phyloP scores from a whole-genome alignment of 177 flowering plant species.

The Vitis hybrid region DNA sequence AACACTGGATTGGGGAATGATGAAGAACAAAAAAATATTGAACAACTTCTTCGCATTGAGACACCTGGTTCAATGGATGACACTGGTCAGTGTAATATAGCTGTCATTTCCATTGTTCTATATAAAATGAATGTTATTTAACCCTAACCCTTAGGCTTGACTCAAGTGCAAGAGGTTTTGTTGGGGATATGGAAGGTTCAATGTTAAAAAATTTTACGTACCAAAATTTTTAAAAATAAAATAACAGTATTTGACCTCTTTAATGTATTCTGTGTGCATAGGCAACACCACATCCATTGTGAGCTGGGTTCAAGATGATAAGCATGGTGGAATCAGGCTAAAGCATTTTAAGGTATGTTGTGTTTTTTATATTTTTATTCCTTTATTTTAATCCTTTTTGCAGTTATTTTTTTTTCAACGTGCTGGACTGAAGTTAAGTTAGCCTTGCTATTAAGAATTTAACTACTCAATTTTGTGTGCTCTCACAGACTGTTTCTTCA shows the following conservation, averaged over 20 bases:
- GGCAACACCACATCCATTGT: slow-evolving; percentile 39
- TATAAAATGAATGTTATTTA: slow-evolving; percentile 1
- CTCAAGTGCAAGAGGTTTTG: too few relatives aligned
- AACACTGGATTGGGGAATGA: slow-evolving; percentile 73
- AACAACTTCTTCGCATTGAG: slow-evolving; percentile 61
- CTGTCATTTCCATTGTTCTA: neutral
- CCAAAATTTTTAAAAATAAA: too few relatives aligned
- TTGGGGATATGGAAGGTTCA: too few relatives aligned
- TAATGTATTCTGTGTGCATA: slow-evolving; percentile 10
- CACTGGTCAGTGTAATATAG: slow-evolving; percentile 46
- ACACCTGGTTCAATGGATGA: slow-evolving; percentile 35
- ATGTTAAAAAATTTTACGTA: too few relatives aligned
- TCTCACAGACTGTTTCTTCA: slow-evolving; percentile 66
- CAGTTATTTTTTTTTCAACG: neutral
- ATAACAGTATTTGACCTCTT: too few relatives aligned
- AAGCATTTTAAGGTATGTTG: slow-evolving; percentile 77
- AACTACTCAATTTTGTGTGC: neutral
- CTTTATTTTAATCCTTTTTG: neutral
- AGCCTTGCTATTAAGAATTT: neutral
- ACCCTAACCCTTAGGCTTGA: neutral
- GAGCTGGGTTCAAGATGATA: slow-evolving; percentile 72
- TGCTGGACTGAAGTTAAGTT: neutral
- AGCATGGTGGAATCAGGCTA: slow-evolving; percentile 65
- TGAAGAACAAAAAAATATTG: slow-evolving; percentile 58
- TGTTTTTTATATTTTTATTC: neutral